Percentiles rank a stretch among this genome's conserved stretches.
phyloP scores from a whole-genome alignment of 1,284 basidiomycete genomes.

The Thecaphora frezii region DNA sequence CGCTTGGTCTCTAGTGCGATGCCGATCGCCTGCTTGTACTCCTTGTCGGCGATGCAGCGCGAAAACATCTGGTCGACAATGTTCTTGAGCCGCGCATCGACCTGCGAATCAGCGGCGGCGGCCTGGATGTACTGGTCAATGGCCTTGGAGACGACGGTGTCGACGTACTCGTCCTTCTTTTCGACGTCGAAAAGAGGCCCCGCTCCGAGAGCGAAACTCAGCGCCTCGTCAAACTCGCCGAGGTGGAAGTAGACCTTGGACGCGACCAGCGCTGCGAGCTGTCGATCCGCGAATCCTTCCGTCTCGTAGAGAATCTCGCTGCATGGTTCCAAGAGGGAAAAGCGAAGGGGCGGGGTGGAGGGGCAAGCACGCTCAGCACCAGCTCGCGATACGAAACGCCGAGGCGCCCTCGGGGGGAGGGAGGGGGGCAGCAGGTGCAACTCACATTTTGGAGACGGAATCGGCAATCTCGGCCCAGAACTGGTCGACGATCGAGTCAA shows the following conservation, averaged over 20 bases:
- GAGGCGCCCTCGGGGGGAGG: no score
- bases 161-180: slow-evolving; percentile 54
- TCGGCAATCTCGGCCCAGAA: slow-evolving; percentile 59
- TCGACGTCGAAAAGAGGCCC: slow-evolving; percentile 55
- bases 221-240: slow-evolving; percentile 56
- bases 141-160: slow-evolving; percentile 58
- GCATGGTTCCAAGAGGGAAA: neutral
- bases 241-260: slow-evolving; percentile 59
- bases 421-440: no score
- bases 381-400: no score
- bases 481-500: slow-evolving; percentile 52
- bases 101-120: slow-evolving; percentile 6
- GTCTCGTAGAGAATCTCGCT: slow-evolving; percentile 56
- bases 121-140: slow-evolving; percentile 55
- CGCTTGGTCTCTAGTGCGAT: slow-evolving; percentile 56
- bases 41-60: slow-evolving; percentile 50
- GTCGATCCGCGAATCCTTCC: slow-evolving; percentile 49
- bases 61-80: slow-evolving; percentile 58
- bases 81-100: slow-evolving; percentile 44
- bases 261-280: slow-evolving; percentile 56
- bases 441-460: slow-evolving; percentile 48
- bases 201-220: slow-evolving; percentile 57
- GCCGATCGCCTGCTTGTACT: slow-evolving; percentile 56
- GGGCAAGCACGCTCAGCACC: no score
- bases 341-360: neutral